Conservation (phyloP, 164 flowering plant genomes). For the Berberis vulgaris region DNA sequence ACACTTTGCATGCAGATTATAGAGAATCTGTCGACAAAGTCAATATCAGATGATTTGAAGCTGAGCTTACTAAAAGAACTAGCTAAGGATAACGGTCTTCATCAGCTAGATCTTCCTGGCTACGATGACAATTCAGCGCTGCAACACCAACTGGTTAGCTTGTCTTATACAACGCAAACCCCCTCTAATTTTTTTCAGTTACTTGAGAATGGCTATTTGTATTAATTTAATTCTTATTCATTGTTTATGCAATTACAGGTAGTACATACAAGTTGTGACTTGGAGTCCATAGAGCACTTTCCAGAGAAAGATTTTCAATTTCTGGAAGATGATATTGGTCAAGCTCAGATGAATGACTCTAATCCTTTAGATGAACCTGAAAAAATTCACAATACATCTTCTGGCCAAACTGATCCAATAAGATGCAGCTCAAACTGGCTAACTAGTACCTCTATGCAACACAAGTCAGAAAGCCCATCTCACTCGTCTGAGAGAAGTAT, state of each 20-base stretch:
- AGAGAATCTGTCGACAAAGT: constrained; percentile 33
- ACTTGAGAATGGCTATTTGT: background rate
- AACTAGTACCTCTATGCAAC: background rate
- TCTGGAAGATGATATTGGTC: background rate
- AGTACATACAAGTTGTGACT: background rate
- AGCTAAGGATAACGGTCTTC: constrained; percentile 27
- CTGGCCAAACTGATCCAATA: background rate
- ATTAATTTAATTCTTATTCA: too few species aligned
- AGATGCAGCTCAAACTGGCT: background rate
- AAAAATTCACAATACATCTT: background rate
- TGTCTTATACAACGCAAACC: background rate
- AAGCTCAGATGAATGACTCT: background rate
- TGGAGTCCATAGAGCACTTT: background rate
- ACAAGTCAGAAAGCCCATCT: constrained; percentile 25
- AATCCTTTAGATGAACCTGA: background rate
- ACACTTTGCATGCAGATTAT: constrained; percentile 10
- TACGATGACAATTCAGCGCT: constrained; percentile 23
- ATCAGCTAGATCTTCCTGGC: constrained; percentile 19
- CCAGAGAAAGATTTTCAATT: background rate
- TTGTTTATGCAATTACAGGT: background rate
- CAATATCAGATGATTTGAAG: constrained; percentile 48
- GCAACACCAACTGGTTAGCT: constrained; percentile 13
- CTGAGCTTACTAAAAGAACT: constrained; percentile 48
- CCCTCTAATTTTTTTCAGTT: background rate
- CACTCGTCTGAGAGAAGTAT: constrained; percentile 25